A percentile compares a stretch with the other conserved stretches of the same genome.
Evolutionary conservation across 2,329 filamentous ascomycete genomes (phyloP).

Genomic region (Penicillium digitatum): DNA sequence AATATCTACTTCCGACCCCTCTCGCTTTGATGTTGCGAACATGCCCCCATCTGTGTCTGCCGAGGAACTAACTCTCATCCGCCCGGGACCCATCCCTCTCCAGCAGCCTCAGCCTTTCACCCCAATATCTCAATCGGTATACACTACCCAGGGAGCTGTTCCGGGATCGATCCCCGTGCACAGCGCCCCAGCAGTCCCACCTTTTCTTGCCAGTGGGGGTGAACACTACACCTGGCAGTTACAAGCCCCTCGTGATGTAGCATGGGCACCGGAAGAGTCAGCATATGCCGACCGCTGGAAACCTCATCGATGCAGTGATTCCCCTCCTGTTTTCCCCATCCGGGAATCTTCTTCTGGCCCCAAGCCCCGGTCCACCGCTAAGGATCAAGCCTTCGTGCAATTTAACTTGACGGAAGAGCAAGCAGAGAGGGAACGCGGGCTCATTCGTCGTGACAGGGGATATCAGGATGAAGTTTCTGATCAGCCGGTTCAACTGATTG

Average conservation of each 20-base stretch:
- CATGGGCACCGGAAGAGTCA: slow-evolving; percentile 9
- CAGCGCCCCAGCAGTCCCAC: slow-evolving; percentile 39
- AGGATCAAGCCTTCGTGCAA: slow-evolving; percentile 49
- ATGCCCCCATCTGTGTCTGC: slow-evolving; percentile 25
- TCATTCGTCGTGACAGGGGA: slow-evolving; percentile 24
- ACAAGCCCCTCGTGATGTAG: slow-evolving; percentile 13
- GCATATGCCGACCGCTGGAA: slow-evolving; percentile 12
- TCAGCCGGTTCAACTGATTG: slow-evolving; percentile 26
- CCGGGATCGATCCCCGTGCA: slow-evolving; percentile 38
- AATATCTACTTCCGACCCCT: slow-evolving; percentile 62
- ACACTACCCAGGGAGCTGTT: slow-evolving; percentile 46
- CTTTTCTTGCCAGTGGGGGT: slow-evolving; percentile 36
- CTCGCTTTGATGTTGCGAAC: slow-evolving; percentile 54
- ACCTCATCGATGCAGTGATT: slow-evolving; percentile 42
- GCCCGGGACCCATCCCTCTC: slow-evolving; percentile 63
- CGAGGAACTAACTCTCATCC: slow-evolving; percentile 33
- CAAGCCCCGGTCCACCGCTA: slow-evolving; percentile 34
- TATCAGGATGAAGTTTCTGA: slow-evolving; percentile 22
- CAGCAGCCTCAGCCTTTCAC: slow-evolving; percentile 78
- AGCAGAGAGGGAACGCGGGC: slow-evolving; percentile 45
- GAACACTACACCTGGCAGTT: slow-evolving; percentile 18
- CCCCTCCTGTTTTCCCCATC: slow-evolving; percentile 44
- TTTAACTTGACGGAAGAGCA: slow-evolving; percentile 58
- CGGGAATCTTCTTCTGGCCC: slow-evolving; percentile 25
- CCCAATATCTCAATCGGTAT: slow-evolving; percentile 67